These are phyloP conservation scores for Astragalus membranaceus DNA, from an alignment of 306 rosid genomes.

Conservation along the genomic window DNA sequence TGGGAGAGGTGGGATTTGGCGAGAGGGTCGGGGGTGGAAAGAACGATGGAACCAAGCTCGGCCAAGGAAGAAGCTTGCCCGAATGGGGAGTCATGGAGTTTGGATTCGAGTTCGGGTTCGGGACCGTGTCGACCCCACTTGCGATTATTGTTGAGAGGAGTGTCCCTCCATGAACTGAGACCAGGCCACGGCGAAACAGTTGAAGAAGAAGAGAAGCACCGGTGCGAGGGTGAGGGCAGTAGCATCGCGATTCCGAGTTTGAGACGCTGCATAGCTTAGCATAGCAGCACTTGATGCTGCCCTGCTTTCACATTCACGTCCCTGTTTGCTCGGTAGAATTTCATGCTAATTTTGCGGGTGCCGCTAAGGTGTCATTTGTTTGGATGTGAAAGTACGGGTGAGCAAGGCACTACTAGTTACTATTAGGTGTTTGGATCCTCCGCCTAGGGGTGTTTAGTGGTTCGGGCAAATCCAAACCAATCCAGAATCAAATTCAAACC, in stretches of 20 bases:
- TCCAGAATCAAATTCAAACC: too few relatives aligned
- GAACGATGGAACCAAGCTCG: constrained; percentile 77
- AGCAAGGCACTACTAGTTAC: too few relatives aligned
- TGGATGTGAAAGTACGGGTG: too few relatives aligned
- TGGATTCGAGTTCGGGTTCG: constrained; percentile 10
- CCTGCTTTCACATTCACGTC: too few relatives aligned
- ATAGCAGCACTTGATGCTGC: too few relatives aligned
- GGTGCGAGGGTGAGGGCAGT: neutral
- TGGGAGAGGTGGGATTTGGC: constrained; percentile 70
- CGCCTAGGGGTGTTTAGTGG: too few relatives aligned
- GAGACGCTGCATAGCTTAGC: constrained; percentile 25
- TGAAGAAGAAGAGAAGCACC: constrained; percentile 15
- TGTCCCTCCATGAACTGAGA: constrained; percentile 64
- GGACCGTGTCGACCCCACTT: constrained; percentile 75
- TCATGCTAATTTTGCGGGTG: too few relatives aligned
- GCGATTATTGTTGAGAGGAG: constrained; percentile 57
- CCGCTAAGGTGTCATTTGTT: too few relatives aligned
- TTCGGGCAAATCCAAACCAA: too few relatives aligned
- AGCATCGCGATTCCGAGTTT: neutral
- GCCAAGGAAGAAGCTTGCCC: constrained; percentile 57
- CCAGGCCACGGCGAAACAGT: constrained; percentile 56
- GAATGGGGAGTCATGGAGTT: constrained; percentile 4
- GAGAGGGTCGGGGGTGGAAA: constrained; percentile 70
- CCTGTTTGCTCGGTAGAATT: too few relatives aligned
- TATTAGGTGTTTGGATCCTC: too few relatives aligned